Evolutionary conservation across 139 green algal species (phyloP).

Genomic region (Pycnococcus provasolii): DNA sequence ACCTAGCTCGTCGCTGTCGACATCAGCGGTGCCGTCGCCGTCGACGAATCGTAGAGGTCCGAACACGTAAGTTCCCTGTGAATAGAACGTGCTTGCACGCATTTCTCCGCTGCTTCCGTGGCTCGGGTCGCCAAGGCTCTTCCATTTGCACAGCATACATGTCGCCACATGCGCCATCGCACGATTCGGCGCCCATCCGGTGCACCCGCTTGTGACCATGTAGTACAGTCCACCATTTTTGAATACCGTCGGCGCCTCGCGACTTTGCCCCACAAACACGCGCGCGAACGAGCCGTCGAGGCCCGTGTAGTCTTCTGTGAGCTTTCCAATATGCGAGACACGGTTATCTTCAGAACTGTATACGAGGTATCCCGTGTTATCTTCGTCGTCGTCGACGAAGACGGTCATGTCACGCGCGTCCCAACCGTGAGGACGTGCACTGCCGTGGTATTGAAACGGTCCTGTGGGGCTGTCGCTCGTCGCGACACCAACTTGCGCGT

Average conservation of each 20-base stretch:
- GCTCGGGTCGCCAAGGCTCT: constrained; percentile 32
- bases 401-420: constrained; percentile 39
- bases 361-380: constrained; percentile 28
- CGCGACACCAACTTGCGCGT: constrained; percentile 31
- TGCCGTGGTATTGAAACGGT: constrained; percentile 37
- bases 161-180: constrained; percentile 28
- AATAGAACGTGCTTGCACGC: constrained; percentile 18
- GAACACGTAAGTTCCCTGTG: constrained; percentile 24
- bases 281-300: constrained; percentile 10
- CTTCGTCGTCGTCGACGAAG: constrained; percentile 37
- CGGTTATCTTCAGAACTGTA: constrained; percentile 40
- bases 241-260: constrained; percentile 41
- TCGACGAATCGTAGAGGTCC: constrained; percentile 4
- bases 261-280: constrained; percentile 7
- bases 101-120: neutral
- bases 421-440: constrained; percentile 29
- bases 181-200: constrained; percentile 39
- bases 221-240: constrained; percentile 32
- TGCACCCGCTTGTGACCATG: constrained; percentile 42
- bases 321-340: constrained; percentile 37
- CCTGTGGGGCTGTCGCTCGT: constrained; percentile 16
- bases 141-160: constrained; percentile 18
- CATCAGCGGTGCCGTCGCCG: neutral
- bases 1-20: neutral
- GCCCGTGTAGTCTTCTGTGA: constrained; percentile 26